Base-by-base conservation (phyloP, 2,329 filamentous ascomycete species). In the Aureobasidium sp. region DNA sequence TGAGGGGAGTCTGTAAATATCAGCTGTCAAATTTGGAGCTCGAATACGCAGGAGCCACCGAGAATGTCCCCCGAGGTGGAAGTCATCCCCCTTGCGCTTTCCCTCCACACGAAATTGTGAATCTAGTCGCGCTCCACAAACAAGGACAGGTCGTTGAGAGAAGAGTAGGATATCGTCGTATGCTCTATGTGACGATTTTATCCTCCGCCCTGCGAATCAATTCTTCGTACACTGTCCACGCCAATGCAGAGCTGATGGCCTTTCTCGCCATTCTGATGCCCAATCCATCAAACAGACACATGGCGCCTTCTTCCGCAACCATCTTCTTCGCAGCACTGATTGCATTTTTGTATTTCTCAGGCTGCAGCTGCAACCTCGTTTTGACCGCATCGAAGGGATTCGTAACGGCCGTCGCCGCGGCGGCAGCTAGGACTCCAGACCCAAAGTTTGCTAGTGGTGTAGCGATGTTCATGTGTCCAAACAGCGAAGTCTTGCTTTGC, bases 331-430 rank as follows among this genome's bases (percentile, higher is more conserved):
- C 85, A 0, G 92, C 90, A 63, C 88, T 84, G 65, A 89, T 74
- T 81, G 93, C 89, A 69, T 97, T 96, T 35, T 81, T 80, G 70
- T 97, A 99, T 61, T 83, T 81, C 7, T 79, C 79, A 3, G 94
- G 94, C 77, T 95, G 89, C 35, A 99, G 79, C 75, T 99, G 94
- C 66, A 99, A 85, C 53, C 94, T 80, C 23, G 94, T 99, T 78
- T 99, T 99, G 73, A 97, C 86, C 0, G 91, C 91, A 74, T 99
- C 94, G 69, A 97, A 97, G 0, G 94, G 94, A 72, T 99, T 99
- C 9, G 94, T 96, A 38, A 97, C 80, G 4, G 87, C 86, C 0
- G 92, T 96, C 60, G 91, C 95, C 31, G 89, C 77, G 1, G 86
- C 87, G 0, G 90, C 93, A 3, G 93, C 91, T 4, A 92, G 69